Conservation (phyloP, 73 alveolate genomes). For the Paramecium sexaurelia region DNA sequence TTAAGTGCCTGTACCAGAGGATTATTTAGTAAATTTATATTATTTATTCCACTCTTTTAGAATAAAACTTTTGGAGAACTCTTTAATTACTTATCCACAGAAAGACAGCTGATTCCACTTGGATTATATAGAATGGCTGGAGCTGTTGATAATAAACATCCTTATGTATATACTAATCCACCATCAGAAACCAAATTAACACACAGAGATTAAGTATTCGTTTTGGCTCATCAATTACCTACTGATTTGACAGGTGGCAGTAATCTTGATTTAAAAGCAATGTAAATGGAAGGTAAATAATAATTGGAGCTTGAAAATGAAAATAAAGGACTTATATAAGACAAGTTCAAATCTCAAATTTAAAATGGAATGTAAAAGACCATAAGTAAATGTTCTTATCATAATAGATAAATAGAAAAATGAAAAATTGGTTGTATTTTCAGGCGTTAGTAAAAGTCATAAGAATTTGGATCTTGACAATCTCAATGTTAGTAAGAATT, state of each 20-base stretch:
- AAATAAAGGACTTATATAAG: background rate
- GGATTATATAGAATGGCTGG: conserved; percentile 95
- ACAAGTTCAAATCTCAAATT: background rate
- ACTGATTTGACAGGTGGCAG: conserved; percentile 48
- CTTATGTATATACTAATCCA: conserved; percentile 97
- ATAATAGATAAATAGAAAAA: background rate
- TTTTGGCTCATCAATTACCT: conserved; percentile 54
- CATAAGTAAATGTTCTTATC: background rate
- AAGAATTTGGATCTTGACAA: conserved; percentile 57
- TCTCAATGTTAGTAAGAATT: conserved; percentile 58
- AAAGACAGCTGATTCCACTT: conserved; percentile 84
- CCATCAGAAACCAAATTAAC: conserved; percentile 62
- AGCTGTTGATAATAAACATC: conserved; percentile 93
- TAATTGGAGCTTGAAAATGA: background rate
- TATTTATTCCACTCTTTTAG: background rate
- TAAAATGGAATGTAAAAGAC: background rate
- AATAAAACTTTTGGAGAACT: conserved; percentile 92
- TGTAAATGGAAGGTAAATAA: background rate
- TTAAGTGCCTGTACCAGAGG: conserved; percentile 96
- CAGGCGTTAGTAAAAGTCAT: conserved; percentile 34
- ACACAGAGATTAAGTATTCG: conserved; percentile 66
- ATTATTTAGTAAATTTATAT: conserved; percentile 74
- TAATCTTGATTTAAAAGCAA: background rate
- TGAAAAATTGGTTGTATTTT: conserved; percentile 47
- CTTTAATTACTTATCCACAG: conserved; percentile 82